Base-by-base conservation (phyloP, 768 basidiomycete species). In the Candolleomyces efflorescens region DNA sequence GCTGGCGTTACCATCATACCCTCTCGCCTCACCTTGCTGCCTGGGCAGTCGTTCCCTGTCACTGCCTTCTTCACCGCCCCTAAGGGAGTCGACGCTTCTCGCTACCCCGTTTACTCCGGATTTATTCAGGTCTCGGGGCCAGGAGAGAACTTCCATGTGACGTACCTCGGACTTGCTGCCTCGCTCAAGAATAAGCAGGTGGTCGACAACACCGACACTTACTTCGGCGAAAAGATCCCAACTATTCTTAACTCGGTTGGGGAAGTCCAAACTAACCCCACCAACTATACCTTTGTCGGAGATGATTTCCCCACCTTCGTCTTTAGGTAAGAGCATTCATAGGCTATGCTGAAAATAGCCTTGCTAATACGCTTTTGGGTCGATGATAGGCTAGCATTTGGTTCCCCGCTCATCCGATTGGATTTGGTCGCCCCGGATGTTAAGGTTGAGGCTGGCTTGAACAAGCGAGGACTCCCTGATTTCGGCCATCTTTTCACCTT, bases 61-160 rank as follows among this genome's bases (percentile, higher is more conserved):
- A 61, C 68, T 6, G 75, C 76, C 9, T 66, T 64, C 18, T 78
- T 87, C 69, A 71, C 65, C 0, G 73, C 77, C 0, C 85, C 85
- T 0, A 58, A 60, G 0, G 67, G 78, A 0, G 68, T 74, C 11
- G 67, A 80, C 53, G 70, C 77, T 20, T 66, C 73, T 26, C 70
- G 75, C 4, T 76, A 82, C 66, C 84, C 85, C 13, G 72, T 84
- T 53, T 84, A 79, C 68, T 82, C 81, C 26, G 84, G 84, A 3
- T 83, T 74, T 69, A 79, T 86, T 36, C 71, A 78, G 46, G 63
- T 78, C 36, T 69, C 69, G 53, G 74, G 69, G 50, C 66, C 65
- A 15, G 59, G 62, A 13, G 73, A 78, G 56, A 73, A 62, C 32
- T 67, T 70, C 57, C 71, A 76, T 22, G 71, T 75, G 20, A 71